Evolutionary conservation across 2,329 filamentous ascomycete genomes (phyloP).

Genomic region (Colletotrichum cordylinicola): DNA sequence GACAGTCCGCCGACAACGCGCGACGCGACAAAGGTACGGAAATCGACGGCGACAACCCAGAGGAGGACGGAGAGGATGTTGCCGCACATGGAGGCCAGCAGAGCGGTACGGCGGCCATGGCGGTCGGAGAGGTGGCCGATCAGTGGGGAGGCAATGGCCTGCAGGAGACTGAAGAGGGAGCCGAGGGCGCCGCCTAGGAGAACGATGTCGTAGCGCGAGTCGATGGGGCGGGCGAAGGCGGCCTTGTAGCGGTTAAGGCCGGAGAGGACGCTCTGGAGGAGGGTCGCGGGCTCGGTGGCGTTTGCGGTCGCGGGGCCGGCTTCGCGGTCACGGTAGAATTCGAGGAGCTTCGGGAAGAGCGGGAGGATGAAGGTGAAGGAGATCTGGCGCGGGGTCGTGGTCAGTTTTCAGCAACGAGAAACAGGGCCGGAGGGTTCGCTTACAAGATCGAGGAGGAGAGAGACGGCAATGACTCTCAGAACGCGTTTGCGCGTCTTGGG

Average conservation of each 20-base stretch:
- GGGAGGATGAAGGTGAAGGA: slow-evolving; percentile 99
- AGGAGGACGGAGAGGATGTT: slow-evolving; percentile 93
- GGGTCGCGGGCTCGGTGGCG: slow-evolving; percentile 58
- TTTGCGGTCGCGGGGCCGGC: slow-evolving; percentile 49
- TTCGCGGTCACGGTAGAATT: slow-evolving; percentile 93
- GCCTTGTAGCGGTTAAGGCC: slow-evolving; percentile 96
- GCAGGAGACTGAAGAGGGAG: slow-evolving; percentile 90
- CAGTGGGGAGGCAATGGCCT: slow-evolving; percentile 89
- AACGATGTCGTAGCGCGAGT: slow-evolving; percentile 96
- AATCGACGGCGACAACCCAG: slow-evolving; percentile 93
- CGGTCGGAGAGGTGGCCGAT: slow-evolving; percentile 89
- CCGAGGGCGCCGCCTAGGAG: slow-evolving; percentile 92
- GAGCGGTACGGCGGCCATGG: slow-evolving; percentile 84
- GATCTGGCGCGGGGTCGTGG: slow-evolving; percentile 61
- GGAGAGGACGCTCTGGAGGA: slow-evolving; percentile 79
- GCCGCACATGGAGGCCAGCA: slow-evolving; percentile 89
- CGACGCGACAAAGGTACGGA: slow-evolving; percentile 94
- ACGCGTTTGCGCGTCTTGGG: slow-evolving; percentile 75
- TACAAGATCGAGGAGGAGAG: slow-evolving; percentile 89
- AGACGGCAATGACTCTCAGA: slow-evolving; percentile 86
- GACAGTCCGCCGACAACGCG: slow-evolving; percentile 91
- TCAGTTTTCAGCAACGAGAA: not conserved
- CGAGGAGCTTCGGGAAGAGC: slow-evolving; percentile 91
- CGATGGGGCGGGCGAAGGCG: slow-evolving; percentile 88
- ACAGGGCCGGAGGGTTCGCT: slow-evolving; percentile 42